Conservation (phyloP, 345 rosid genomes). For the Cochlearia excelsa region DNA sequence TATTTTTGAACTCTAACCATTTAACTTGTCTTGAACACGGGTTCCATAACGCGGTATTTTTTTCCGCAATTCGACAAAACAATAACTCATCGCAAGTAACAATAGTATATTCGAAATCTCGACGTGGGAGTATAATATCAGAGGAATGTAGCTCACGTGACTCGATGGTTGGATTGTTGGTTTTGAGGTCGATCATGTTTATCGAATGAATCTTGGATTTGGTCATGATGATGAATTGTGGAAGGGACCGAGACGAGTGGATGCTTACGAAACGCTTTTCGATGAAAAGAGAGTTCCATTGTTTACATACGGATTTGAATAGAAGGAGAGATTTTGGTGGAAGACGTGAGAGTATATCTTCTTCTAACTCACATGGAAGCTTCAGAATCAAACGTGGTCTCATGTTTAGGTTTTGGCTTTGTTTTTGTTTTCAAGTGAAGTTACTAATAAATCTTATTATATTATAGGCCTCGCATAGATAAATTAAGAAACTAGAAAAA, state of each 20-base stretch:
- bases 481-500: no score
- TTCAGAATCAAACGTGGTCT: neutral
- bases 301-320: conserved; percentile 5
- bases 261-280: conserved; percentile 2
- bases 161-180: neutral
- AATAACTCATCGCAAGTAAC: conserved; percentile 12
- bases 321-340: conserved; percentile 1
- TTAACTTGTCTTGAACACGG: conserved; percentile 6
- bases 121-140: neutral
- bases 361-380: conserved; percentile 6
- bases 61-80: neutral
- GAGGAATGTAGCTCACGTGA: neutral
- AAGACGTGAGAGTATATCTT: conserved; percentile 17
- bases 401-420: no score
- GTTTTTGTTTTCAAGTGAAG: no score
- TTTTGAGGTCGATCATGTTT: neutral
- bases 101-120: neutral
- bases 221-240: conserved; percentile 2
- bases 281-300: conserved; percentile 11
- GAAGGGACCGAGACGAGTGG: conserved; percentile 1
- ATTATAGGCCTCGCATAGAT: no score
- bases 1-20: neutral
- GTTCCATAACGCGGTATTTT: conserved; percentile 1
- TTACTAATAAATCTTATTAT: no score
- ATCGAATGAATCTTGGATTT: neutral